Evolutionary conservation across 768 basidiomycete genomes (phyloP), one percentile per base, ranked within the genome.

Genomic region (Phaffia australis): DNA sequence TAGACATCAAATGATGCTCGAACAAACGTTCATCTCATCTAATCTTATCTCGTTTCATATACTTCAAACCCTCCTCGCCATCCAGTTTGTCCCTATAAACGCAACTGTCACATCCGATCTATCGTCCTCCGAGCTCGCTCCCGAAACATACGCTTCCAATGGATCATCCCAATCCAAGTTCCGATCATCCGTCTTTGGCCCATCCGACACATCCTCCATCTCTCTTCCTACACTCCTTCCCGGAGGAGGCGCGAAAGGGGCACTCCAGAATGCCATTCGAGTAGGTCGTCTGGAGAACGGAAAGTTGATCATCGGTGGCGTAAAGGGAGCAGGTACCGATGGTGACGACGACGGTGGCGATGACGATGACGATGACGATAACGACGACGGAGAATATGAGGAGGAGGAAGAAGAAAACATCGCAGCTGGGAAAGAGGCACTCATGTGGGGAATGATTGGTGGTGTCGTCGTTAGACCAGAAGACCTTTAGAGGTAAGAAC

Each of bases 401-500:
- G 65, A 62, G 18, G 58, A n/a, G 5, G 66, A 32, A 46, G 66
- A 32, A 3, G 66, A 61, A 30, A 2, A 56, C 29, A 32, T 30
- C 30, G 50, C 54, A 48, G 67, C 67, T 4, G 67, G 62, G 11
- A 69, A 60, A 16, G 67, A 69, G 27, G 67, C 67, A 6, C 55
- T 69, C n/a, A 69, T 69, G 67, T 63, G 60, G 60, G 67, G 67
- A 6, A 69, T 69, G 67, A 59, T 69, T 9, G 67, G 67, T 6
- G 67, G 67, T 1, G 67, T 69, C 23, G 63, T 69, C 57, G 63
- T 69, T 9, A 42, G 60, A 25, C 59, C 60, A 5, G 66, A 67
- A 16, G 60, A 67, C 27, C 60, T 67, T 27, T 51, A 61, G 19
- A 55, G 62, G 47, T 42, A 42, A 42, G 11, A 42, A 5, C 6